These are phyloP conservation scores for Nepenthes gracilis DNA, from an alignment of 148 eudicot genomes.

Conservation along the genomic window DNA sequence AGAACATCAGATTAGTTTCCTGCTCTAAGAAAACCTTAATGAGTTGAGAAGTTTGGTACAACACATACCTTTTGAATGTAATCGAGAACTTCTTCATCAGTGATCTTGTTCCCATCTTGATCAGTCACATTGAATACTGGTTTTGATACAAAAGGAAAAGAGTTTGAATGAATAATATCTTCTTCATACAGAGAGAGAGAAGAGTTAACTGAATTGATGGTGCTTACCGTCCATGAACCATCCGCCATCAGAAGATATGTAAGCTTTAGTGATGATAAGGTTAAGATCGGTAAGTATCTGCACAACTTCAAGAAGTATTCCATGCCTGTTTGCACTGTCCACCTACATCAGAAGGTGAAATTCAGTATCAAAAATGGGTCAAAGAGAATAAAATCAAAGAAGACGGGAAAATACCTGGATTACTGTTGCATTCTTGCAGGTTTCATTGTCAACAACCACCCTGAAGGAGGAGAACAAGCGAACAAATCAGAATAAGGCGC, in stretches of 20 bases:
- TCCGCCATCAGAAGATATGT: constrained; percentile 96
- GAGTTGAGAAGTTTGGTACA: not conserved
- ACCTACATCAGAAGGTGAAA: constrained; percentile 38
- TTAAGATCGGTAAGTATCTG: constrained; percentile 93
- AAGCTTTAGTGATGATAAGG: constrained; percentile 68
- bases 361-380: not conserved
- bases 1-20: constrained; percentile 5
- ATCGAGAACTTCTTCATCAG: constrained; percentile 64
- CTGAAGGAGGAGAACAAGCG: constrained; percentile 18
- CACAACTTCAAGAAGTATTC: constrained; percentile 83
- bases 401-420: constrained; percentile 44
- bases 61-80: constrained; percentile 61
- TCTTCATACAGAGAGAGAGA: not conserved
- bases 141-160: not conserved
- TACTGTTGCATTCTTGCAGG: constrained; percentile 82
- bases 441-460: constrained; percentile 82
- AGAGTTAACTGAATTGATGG: not conserved
- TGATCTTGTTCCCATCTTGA: constrained; percentile 83
- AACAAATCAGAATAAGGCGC: constrained; percentile 9
- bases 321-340: constrained; percentile 83
- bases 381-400: constrained; percentile 2
- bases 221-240: constrained; percentile 89
- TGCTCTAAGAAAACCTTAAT: not conserved
- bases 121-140: constrained; percentile 93
- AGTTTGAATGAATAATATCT: not conserved